These are phyloP conservation scores for Daldinia eschscholtzii DNA, from an alignment of 2,329 filamentous ascomycete species.

Conservation along the genomic window DNA sequence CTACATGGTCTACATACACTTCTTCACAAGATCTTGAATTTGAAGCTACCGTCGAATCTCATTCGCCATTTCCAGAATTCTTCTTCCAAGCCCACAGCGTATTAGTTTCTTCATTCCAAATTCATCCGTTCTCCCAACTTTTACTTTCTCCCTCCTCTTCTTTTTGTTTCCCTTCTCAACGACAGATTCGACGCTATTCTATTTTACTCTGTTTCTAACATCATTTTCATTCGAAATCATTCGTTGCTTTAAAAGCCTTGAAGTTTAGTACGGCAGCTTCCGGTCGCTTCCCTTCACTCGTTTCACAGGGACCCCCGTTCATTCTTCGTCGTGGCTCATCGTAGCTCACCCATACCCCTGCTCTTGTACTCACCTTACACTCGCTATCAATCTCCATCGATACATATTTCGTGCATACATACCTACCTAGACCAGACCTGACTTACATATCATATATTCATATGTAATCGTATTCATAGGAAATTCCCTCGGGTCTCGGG, in stretches of 20 bases:
- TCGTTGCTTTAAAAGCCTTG: conserved; percentile 7
- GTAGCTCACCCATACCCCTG: not conserved
- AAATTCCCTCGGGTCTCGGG: not conserved
- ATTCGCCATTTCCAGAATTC: conserved; percentile 28
- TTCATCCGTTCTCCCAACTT: conserved; percentile 21
- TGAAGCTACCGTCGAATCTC: conserved; percentile 23
- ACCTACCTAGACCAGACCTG: not conserved
- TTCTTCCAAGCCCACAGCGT: conserved; percentile 22
- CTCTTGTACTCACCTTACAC: conserved; percentile 7
- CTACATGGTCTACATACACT: conserved; percentile 17
- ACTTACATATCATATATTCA: not conserved
- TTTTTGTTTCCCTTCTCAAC: conserved; percentile 20
- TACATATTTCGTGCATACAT: not conserved
- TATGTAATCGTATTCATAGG: not conserved
- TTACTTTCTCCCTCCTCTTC: conserved; percentile 25
- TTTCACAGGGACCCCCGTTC: conserved; percentile 37
- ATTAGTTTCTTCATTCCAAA: conserved; percentile 39
- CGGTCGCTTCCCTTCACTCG: conserved; percentile 42
- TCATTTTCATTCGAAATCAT: conserved; percentile 5
- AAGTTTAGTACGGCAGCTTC: conserved; percentile 32
- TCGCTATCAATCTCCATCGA: not conserved
- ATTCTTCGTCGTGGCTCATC: conserved; percentile 34
- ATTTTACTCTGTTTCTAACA: conserved; percentile 9
- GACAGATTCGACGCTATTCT: conserved; percentile 27
- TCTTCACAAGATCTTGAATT: conserved; percentile 14